Conservation (phyloP, 176 grass and related monocot genomes). For the Leersia perrieri region DNA sequence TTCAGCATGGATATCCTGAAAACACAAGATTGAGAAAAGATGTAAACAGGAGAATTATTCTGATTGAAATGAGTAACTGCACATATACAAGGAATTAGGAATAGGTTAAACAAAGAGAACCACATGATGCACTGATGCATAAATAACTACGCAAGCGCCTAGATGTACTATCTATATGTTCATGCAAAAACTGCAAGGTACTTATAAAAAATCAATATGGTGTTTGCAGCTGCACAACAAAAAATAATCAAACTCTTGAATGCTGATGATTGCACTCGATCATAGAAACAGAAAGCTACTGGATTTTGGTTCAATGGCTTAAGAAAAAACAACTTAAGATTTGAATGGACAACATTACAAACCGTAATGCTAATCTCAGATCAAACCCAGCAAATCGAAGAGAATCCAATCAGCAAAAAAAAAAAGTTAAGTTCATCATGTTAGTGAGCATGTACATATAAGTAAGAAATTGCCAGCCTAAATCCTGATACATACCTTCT, state of each 20-base stretch:
- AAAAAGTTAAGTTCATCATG: background rate
- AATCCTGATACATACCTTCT: conserved; percentile 51
- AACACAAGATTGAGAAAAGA: background rate
- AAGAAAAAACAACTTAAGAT: background rate
- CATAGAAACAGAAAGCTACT: background rate
- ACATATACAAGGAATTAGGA: background rate
- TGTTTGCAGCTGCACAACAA: background rate
- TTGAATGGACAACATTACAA: background rate
- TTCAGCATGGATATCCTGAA: conserved; percentile 75
- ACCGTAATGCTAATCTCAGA: background rate
- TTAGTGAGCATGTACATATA: background rate
- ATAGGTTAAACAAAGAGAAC: background rate
- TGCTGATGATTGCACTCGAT: background rate
- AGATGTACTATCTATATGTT: background rate
- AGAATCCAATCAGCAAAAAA: background rate
- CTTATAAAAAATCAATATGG: background rate
- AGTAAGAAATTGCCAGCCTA: background rate
- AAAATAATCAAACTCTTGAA: background rate
- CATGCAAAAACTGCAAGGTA: background rate
- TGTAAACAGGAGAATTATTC: background rate
- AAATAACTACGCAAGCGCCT: background rate
- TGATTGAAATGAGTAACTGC: background rate
- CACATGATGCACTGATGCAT: background rate
- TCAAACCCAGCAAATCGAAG: background rate
- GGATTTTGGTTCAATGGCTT: background rate